A percentile compares a stretch with the other conserved stretches of the same genome.
These are phyloP conservation scores for Stenocarpella maydis DNA, from an alignment of 2,329 filamentous ascomycete species.

Conservation along the genomic window DNA sequence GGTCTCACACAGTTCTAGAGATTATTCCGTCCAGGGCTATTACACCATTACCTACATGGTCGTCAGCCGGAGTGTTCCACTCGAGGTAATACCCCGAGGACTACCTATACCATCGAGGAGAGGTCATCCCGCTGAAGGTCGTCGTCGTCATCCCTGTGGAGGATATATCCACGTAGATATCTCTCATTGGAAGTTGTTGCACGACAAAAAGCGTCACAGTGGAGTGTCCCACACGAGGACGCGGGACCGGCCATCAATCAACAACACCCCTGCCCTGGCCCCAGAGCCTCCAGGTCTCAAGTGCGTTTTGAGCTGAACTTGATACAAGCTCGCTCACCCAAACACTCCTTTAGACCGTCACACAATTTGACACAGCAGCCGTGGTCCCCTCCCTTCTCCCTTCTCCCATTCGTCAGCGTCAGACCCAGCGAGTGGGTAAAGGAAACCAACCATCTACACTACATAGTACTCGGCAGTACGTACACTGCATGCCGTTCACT, in stretches of 20 bases:
- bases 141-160: background rate
- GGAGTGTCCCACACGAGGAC: too few species aligned
- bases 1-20: too few species aligned
- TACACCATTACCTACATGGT: too few species aligned
- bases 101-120: too few species aligned
- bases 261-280: conserved; percentile 17
- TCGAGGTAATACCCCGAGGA: too few species aligned
- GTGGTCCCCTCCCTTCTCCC: conserved; percentile 1
- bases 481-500: too few species aligned
- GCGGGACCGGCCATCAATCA: background rate
- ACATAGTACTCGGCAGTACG: background rate
- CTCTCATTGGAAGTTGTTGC: too few species aligned
- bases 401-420: background rate
- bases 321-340: conserved; percentile 38
- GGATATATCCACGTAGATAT: too few species aligned
- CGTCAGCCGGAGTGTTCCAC: too few species aligned
- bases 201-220: too few species aligned
- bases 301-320: conserved; percentile 36
- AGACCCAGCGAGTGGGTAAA: background rate
- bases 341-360: conserved; percentile 7
- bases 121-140: background rate
- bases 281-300: conserved; percentile 16
- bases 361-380: conserved; percentile 10
- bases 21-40: too few species aligned
- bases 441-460: background rate